Base-by-base conservation (phyloP, 2,329 filamentous ascomycete species). In the Aspergillus vadensis region DNA sequence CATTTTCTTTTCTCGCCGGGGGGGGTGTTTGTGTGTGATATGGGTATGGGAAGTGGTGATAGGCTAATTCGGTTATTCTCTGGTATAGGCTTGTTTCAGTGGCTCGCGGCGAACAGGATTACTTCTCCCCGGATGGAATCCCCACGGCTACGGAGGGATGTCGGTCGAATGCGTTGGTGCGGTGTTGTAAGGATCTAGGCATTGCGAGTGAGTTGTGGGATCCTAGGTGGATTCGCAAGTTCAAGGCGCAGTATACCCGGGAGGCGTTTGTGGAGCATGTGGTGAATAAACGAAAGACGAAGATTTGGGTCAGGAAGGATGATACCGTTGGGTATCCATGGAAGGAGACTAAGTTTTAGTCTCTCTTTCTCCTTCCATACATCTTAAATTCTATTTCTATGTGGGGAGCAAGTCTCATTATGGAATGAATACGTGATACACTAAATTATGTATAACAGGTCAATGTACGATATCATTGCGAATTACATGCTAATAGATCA, bases 161-260 rank as follows among this genome's bases (percentile, higher is more conserved):
- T 84, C 97, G 97, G 79, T 97, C 92, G 64, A 99, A 99, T 74
- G 95, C 95, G 12, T 83, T 99, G 67, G 96, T 98, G 88, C 91
- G 95, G 60, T 98, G 94, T 84, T 98, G 95, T 83, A 99, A 99
- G 81, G 95, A 99, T 76, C 81, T 99, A 32, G 95, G 95, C 38
- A 90, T 99, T 66, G 95, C 92, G 1, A 93, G 90, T 65, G 95
- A 99, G 79, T 85, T 99, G 19, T 99, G 95, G 95, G 95, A 99
- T 79, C 95, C 95, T 38, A 83, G 91, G 58, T 99, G 90, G 80
- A 92, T 98, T 66, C 86, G 91, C 69, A 86, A 85, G 69, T 99
- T 92, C 80, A 90, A 90, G 82, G 87, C 86, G 69, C 80, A 88
- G 68, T 80, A 90, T 72, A 88, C 88, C 58, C 87, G 88, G 69